Percentiles rank a stretch among this genome's conserved stretches.
phyloP scores from a whole-genome alignment of 73 alveolate genomes.

The Paramecium pentaurelia region DNA sequence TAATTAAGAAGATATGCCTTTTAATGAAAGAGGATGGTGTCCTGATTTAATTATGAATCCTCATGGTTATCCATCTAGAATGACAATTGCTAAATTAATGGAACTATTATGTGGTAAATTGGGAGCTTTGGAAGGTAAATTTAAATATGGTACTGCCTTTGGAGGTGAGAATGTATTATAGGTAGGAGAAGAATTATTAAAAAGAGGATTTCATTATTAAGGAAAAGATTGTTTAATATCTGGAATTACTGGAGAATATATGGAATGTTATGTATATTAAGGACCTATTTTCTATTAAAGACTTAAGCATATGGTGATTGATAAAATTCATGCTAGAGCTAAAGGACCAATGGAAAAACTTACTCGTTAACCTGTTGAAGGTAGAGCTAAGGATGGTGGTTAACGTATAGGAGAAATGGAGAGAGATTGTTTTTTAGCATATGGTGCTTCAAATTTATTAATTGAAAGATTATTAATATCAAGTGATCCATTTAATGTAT shows the following conservation, averaged over 20 bases:
- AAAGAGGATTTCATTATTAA: constrained; percentile 85
- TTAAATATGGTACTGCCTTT: constrained; percentile 97
- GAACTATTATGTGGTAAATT: constrained; percentile 94
- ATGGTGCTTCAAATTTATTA: constrained; percentile 96
- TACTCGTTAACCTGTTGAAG: constrained; percentile 99
- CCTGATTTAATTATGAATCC: constrained; percentile 99
- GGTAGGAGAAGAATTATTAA: constrained; percentile 79
- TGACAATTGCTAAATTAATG: constrained; percentile 99
- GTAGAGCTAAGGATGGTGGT: constrained; percentile 97
- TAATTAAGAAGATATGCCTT: constrained; percentile 98
- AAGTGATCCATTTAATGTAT: constrained; percentile 91
- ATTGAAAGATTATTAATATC: constrained; percentile 96
- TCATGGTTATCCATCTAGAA: constrained; percentile 98
- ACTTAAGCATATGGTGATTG: constrained; percentile 99
- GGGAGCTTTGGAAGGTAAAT: constrained; percentile 90
- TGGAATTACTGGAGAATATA: constrained; percentile 99
- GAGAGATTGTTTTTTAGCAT: constrained; percentile 98
- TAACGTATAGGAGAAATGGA: constrained; percentile 98
- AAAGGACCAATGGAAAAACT: constrained; percentile 95
- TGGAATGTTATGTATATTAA: constrained; percentile 86
- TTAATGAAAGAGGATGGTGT: constrained; percentile 96
- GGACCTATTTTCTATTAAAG: constrained; percentile 99
- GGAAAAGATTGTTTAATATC: constrained; percentile 96
- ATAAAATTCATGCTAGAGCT: constrained; percentile 99
- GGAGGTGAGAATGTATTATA: constrained; percentile 94